Evolutionary conservation across 2,329 filamentous ascomycete genomes (phyloP).

Genomic region (Diaporthe eres): DNA sequence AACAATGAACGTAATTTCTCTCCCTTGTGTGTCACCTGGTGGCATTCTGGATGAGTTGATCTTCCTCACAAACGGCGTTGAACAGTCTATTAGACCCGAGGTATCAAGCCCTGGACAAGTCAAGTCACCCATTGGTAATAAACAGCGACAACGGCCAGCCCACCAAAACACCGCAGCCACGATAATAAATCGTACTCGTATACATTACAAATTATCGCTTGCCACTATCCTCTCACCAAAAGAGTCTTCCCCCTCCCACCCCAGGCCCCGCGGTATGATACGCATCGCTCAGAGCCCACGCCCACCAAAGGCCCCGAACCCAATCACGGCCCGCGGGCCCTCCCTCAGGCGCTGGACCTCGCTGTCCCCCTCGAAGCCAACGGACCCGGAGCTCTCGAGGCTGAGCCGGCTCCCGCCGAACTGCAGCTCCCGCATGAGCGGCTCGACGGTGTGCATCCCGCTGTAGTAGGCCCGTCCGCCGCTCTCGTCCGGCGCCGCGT

Average conservation of each 20-base stretch:
- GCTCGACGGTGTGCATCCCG: slow-evolving; percentile 58
- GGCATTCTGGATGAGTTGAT: no score
- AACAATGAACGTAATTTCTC: neutral
- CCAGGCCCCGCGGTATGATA: neutral
- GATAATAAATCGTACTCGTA: slow-evolving; percentile 11
- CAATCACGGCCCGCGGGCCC: slow-evolving; percentile 36
- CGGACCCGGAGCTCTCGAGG: slow-evolving; percentile 32
- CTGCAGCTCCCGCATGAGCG: slow-evolving; percentile 61
- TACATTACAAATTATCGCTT: slow-evolving; percentile 24
- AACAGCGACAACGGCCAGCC: neutral
- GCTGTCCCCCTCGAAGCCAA: slow-evolving; percentile 34
- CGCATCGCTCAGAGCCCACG: neutral
- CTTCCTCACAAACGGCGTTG: neutral
- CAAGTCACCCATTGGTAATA: neutral
- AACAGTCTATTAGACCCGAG: neutral
- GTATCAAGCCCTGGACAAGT: neutral
- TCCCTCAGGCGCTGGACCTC: slow-evolving; percentile 38
- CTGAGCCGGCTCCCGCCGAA: slow-evolving; percentile 43
- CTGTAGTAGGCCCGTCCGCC: slow-evolving; percentile 40
- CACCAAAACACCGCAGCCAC: neutral
- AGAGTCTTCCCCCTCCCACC: neutral
- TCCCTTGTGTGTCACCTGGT: neutral
- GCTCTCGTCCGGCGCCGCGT: slow-evolving; percentile 10
- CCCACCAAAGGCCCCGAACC: slow-evolving; percentile 39
- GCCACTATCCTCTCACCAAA: neutral